These are phyloP conservation scores for Calendula officinalis DNA, from an alignment of 129 eudicot species.

Conservation along the genomic window DNA sequence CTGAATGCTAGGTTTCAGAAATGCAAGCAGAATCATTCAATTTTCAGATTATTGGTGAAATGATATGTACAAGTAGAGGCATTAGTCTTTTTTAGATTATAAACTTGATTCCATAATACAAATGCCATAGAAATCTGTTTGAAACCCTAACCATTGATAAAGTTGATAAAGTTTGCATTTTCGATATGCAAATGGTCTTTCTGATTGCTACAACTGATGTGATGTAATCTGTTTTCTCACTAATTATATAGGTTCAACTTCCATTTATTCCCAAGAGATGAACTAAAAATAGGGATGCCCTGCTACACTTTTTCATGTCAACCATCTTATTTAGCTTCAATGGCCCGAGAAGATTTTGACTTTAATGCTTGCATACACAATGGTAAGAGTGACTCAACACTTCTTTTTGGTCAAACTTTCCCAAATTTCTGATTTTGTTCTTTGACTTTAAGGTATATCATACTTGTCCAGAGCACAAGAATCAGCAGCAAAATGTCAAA, in stretches of 20 bases:
- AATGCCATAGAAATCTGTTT: too few relatives aligned
- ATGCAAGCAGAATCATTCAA: conserved; percentile 6
- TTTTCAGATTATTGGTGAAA: neutral
- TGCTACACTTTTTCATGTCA: conserved; percentile 88
- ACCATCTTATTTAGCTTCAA: conserved; percentile 72
- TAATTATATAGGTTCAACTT: conserved; percentile 77
- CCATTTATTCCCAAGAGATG: conserved; percentile 98
- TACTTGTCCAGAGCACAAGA: conserved; percentile 96
- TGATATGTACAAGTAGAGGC: neutral
- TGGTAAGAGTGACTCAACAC: conserved; percentile 43
- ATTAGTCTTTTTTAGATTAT: neutral
- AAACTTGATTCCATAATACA: too few relatives aligned
- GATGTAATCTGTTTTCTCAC: neutral
- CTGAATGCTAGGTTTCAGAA: neutral
- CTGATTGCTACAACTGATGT: neutral
- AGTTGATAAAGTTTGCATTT: neutral
- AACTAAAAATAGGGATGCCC: conserved; percentile 74
- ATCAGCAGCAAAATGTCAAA: conserved; percentile 41
- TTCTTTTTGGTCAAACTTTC: conserved; percentile 2
- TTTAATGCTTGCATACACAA: conserved; percentile 82
- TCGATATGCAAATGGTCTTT: neutral
- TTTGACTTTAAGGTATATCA: conserved; percentile 66
- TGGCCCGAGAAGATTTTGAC: conserved; percentile 90
- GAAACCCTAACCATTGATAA: too few relatives aligned
- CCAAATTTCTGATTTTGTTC: conserved; percentile 19